Base-by-base conservation (phyloP, 2,329 filamentous ascomycete genomes). In the Trichoderma sp. region DNA sequence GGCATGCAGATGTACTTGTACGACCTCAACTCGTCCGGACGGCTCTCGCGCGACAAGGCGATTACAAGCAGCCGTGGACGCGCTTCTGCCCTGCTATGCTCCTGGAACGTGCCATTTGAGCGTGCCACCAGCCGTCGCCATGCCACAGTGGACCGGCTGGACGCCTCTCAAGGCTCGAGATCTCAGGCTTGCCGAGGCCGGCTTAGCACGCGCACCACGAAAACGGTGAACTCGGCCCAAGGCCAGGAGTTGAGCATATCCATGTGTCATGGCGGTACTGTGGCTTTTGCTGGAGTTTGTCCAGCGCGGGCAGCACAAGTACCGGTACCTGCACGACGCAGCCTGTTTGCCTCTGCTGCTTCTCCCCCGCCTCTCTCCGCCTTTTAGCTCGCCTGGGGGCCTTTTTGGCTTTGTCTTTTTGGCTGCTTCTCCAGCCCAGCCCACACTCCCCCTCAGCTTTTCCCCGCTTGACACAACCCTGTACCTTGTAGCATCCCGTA, bases 371-470 rank as follows among this genome's bases (percentile, higher is more conserved):
- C 61, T 14, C 58, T 43, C 58, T 61, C 58, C 58, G 14, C 35
- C 37, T 33, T 59, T 43, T 59, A 58, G 56, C 56, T 58, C 56
- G n/a, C 13, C 56, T 24, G 33, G 55, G 56, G 40, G 40, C 16
- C 56, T 37, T 59, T 59, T 59, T 59, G 33, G 21, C 35, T 59
- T 59, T 21, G 47, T 24, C 35, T 43, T 59, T 58, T 43, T 59
- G 35, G 57, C 57, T 40, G 57, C 33, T 27, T 63, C 43, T 53
- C 60, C 29, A 35, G 60, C 60, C 21, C 47, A 29, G n/a, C 27
- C 62, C 53, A 31, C 35, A n/a, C 67, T 66, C 43, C 61, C 61
- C 68, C 62, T 65, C 68, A 61, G 58, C 55, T 59, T 68, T 61
- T 69, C 68, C 61, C 68, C 68, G 64, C 64, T 60, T 60, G 64